phyloP scores from a whole-genome alignment of 2,329 filamentous ascomycete genomes.

The Alternaria brassicicola region DNA sequence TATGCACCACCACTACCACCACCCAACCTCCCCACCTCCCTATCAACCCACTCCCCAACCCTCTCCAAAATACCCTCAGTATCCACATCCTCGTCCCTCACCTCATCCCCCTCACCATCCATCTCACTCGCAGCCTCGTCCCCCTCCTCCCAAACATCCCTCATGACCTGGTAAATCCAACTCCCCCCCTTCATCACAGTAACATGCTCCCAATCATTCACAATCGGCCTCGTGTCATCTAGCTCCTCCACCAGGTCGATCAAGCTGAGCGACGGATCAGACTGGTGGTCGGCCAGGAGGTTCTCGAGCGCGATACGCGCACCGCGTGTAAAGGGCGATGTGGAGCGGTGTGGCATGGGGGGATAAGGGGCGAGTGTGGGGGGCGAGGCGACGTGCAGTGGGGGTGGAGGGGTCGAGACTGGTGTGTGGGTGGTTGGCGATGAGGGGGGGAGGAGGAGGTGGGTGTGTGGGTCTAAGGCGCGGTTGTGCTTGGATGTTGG shows the following conservation, averaged over 20 bases:
- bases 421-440: not conserved
- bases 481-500: not conserved
- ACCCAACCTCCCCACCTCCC: constrained; percentile 2
- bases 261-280: not conserved
- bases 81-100: not conserved
- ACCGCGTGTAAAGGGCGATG: constrained; percentile 9
- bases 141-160: constrained; percentile 5
- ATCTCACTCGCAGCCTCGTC: not conserved
- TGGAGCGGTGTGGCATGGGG: not conserved
- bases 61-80: not conserved
- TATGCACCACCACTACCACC: not conserved
- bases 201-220: constrained; percentile 6
- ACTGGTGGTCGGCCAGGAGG: not conserved
- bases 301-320: constrained; percentile 11
- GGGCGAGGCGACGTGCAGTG: not conserved
- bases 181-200: constrained; percentile 5
- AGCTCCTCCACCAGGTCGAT: not conserved
- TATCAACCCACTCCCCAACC: constrained; percentile 5
- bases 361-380: not conserved
- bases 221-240: constrained; percentile 1
- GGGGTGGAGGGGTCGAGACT: not conserved
- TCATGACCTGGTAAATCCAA: constrained; percentile 7
- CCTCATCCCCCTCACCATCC: not conserved
- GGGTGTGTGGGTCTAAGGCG: not conserved
- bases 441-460: not conserved